A percentile compares a stretch with the other conserved stretches of the same genome.
Conservation (phyloP, 1,284 basidiomycete genomes). For the Apiotrichum mycotoxinovorans region DNA sequence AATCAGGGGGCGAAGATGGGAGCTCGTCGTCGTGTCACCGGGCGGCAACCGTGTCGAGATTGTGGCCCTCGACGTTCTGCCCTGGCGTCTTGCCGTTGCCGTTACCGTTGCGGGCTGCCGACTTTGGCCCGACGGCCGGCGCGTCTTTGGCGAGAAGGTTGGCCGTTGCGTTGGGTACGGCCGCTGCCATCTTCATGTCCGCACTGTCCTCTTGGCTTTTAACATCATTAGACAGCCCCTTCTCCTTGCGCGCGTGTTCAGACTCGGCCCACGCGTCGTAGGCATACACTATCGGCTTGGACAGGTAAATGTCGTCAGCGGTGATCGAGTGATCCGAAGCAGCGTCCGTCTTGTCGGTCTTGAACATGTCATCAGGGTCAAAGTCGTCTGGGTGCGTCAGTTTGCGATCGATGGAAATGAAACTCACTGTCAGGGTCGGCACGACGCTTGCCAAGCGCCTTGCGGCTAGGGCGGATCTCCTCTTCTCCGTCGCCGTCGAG, state of each 20-base stretch:
- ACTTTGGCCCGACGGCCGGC: neutral
- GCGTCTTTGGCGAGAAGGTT: neutral
- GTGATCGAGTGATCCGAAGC: conserved; percentile 31
- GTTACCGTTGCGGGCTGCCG: neutral
- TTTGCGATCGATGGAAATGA: neutral
- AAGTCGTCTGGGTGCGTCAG: conserved; percentile 22
- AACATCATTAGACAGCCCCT: neutral
- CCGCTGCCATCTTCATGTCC: neutral
- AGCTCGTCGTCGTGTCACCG: no score
- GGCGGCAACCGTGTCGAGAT: neutral
- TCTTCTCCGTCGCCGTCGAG: conserved; percentile 22
- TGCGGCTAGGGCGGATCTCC: conserved; percentile 39
- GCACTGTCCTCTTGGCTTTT: neutral
- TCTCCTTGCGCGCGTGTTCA: neutral
- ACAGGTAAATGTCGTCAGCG: conserved; percentile 31
- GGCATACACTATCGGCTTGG: conserved; percentile 42
- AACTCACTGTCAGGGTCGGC: conserved; percentile 44
- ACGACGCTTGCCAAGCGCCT: conserved; percentile 47
- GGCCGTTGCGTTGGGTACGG: neutral
- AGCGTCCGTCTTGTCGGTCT: conserved; percentile 11
- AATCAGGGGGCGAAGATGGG: no score
- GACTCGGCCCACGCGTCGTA: conserved; percentile 49
- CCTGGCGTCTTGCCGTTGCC: neutral
- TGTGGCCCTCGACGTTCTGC: neutral
- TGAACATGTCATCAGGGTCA: conserved; percentile 47